Conservation (phyloP, 495 filamentous ascomycete genomes). For the Venustampulla echinocandica region DNA sequence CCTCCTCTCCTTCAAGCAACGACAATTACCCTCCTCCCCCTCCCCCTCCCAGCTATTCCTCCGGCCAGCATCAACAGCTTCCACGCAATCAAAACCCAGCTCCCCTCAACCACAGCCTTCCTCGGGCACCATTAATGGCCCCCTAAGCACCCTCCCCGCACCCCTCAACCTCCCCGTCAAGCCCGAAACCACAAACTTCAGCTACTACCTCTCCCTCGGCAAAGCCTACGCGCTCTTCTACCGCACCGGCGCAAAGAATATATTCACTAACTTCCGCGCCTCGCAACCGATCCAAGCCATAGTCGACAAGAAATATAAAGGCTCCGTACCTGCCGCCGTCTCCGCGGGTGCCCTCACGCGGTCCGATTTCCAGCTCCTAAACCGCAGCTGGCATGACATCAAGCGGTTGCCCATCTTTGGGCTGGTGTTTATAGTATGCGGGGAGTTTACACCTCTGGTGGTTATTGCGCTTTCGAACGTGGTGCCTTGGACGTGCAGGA, state of each 20-base stretch:
- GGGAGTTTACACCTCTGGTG: conserved; percentile 76
- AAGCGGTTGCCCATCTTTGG: conserved; percentile 67
- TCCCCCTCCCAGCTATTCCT: background rate
- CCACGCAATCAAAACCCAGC: background rate
- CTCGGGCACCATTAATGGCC: conserved; percentile 38
- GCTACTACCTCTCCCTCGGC: conserved; percentile 40
- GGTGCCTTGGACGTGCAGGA: conserved; percentile 71
- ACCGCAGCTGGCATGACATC: conserved; percentile 58
- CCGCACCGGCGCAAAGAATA: conserved; percentile 68
- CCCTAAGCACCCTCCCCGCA: conserved; percentile 48
- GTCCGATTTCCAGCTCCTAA: conserved; percentile 55
- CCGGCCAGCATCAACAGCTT: too few species aligned
- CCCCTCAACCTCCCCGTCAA: conserved; percentile 44
- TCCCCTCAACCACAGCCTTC: conserved; percentile 1
- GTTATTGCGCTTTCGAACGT: conserved; percentile 55
- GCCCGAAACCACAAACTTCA: conserved; percentile 28
- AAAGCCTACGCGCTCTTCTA: conserved; percentile 69
- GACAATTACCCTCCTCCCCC: background rate
- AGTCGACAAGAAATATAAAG: conserved; percentile 23
- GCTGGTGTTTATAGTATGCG: conserved; percentile 63
- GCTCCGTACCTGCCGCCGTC: conserved; percentile 26
- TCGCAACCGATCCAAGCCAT: conserved; percentile 34
- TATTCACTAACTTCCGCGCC: conserved; percentile 46
- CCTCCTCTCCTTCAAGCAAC: background rate
- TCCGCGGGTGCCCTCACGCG: conserved; percentile 35